phyloP scores from a whole-genome alignment of 306 rosid genomes.

The Sesbania bispinosa region DNA sequence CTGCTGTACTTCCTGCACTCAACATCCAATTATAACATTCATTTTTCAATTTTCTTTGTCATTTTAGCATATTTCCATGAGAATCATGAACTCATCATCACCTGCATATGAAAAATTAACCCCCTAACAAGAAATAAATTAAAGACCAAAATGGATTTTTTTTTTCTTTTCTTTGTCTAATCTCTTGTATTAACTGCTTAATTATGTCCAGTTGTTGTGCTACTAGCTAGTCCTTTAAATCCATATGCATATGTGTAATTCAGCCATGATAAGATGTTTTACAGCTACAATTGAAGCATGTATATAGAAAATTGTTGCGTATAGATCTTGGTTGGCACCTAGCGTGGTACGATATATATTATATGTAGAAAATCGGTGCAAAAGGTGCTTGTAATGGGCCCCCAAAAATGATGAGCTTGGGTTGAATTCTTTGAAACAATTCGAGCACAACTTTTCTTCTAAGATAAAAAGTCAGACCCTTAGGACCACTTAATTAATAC shows the following conservation, averaged over 20 bases:
- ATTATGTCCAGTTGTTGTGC: no score
- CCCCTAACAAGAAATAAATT: background rate
- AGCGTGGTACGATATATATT: no score
- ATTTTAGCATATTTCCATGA: background rate
- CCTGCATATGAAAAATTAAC: background rate
- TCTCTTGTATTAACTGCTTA: no score
- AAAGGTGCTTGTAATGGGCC: background rate
- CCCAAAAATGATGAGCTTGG: background rate
- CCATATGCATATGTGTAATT: no score
- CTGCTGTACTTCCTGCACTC: conserved; percentile 61
- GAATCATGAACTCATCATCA: background rate
- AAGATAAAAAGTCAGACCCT: no score
- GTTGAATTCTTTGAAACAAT: background rate
- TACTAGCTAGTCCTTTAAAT: no score
- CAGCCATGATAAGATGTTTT: background rate
- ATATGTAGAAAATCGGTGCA: background rate
- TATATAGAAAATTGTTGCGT: background rate
- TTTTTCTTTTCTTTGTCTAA: no score
- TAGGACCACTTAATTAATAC: no score
- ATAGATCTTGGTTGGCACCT: no score
- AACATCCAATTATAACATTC: background rate
- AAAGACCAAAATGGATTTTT: background rate
- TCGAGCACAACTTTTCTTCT: background rate
- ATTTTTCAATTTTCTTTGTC: background rate
- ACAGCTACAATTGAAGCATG: background rate